phyloP scores from a whole-genome alignment of 495 filamentous ascomycete genomes.

The Podospora comata region DNA sequence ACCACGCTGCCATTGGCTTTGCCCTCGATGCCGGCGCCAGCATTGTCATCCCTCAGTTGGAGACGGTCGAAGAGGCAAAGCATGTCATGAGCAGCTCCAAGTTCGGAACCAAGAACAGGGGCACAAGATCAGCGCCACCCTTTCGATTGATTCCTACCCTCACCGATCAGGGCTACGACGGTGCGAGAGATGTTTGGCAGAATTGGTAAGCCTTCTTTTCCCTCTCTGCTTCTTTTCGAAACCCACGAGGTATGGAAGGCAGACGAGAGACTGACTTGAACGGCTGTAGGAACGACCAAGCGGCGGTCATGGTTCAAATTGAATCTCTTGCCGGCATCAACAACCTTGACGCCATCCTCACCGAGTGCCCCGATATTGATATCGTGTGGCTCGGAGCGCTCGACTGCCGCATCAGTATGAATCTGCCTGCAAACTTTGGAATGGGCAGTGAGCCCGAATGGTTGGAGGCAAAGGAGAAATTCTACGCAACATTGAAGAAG shows the following conservation, averaged over 20 bases:
- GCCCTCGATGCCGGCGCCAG: conserved; percentile 48
- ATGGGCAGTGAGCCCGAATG: conserved; percentile 38
- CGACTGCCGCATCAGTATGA: conserved; percentile 44
- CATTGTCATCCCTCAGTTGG: conserved; percentile 46
- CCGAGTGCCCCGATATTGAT: conserved; percentile 43
- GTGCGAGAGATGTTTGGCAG: conserved; percentile 31
- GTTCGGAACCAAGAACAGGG: conserved; percentile 31
- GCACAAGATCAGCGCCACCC: conserved; percentile 45
- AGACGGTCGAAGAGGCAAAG: conserved; percentile 45
- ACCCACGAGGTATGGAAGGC: neutral
- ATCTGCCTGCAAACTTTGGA: conserved; percentile 29
- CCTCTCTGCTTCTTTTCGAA: neutral
- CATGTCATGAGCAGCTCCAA: conserved; percentile 45
- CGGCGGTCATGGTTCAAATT: conserved; percentile 49
- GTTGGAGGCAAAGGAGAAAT: conserved; percentile 35
- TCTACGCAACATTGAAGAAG: conserved; percentile 36
- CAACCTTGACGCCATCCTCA: conserved; percentile 54
- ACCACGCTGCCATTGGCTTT: conserved; percentile 47
- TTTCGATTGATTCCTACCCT: conserved; percentile 38
- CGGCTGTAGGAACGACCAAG: conserved; percentile 36
- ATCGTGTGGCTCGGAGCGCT: conserved; percentile 45
- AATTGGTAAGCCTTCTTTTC: conserved; percentile 20
- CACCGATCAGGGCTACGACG: conserved; percentile 30
- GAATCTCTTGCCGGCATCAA: conserved; percentile 51
- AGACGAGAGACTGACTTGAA: neutral